phyloP scores from a whole-genome alignment of 352 stramenopile genomes.

The Peronospora tabacina region DNA sequence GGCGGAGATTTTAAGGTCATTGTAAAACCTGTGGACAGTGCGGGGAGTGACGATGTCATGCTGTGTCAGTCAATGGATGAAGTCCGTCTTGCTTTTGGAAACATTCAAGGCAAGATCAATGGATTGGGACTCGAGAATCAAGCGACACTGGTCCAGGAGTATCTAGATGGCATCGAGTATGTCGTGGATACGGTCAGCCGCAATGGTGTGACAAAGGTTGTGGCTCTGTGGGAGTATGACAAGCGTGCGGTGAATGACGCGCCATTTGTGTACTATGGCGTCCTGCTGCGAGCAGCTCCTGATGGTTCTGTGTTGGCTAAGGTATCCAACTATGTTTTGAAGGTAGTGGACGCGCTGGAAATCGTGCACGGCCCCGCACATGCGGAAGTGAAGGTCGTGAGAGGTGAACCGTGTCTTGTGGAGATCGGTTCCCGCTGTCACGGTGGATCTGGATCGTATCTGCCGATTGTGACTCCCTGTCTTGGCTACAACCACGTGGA shows the following conservation, averaged over 20 bases:
- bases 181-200: conserved; percentile 94
- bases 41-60: conserved; percentile 91
- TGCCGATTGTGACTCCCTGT: conserved; percentile 83
- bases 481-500: conserved; percentile 92
- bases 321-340: conserved; percentile 54
- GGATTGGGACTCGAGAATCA: conserved; percentile 79
- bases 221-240: conserved; percentile 96
- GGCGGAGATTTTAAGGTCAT: conserved; percentile 59
- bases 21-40: conserved; percentile 92
- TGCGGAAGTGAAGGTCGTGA: conserved; percentile 84
- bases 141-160: conserved; percentile 92
- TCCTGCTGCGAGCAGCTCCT: conserved; percentile 47
- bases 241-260: conserved; percentile 89
- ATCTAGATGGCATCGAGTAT: conserved; percentile 91
- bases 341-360: conserved; percentile 74
- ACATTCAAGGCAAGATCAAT: conserved; percentile 89
- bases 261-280: conserved; percentile 93
- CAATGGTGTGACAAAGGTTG: conserved; percentile 90
- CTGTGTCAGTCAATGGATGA: conserved; percentile 88
- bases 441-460: conserved; percentile 90
- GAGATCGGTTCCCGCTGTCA: conserved; percentile 93
- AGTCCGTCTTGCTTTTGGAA: conserved; percentile 86
- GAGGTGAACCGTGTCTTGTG: conserved; percentile 85
- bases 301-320: conserved; percentile 39
- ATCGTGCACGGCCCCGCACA: conserved; percentile 79